These are phyloP conservation scores for Chaetomiaceae sp. DNA, from an alignment of 2,329 filamentous ascomycete species.

Conservation along the genomic window DNA sequence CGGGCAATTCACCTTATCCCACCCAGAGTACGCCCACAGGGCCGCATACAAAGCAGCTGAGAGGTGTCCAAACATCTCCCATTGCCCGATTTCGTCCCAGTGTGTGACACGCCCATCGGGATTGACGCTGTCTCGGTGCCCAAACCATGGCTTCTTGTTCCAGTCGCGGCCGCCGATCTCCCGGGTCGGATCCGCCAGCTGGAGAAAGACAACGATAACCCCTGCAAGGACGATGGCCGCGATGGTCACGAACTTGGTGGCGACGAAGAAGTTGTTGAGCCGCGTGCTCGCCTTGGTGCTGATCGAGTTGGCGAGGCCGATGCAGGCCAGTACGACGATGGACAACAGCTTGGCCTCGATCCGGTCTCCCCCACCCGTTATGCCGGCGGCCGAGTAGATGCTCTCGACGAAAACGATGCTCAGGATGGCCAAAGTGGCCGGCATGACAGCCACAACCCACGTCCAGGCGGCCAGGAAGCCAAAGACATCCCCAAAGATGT, in stretches of 20 bases:
- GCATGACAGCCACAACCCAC: conserved; percentile 61
- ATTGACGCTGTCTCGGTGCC: conserved; percentile 42
- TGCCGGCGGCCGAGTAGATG: conserved; percentile 48
- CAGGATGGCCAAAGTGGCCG: conserved; percentile 58
- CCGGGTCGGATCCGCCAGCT: conserved; percentile 33
- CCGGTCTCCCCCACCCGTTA: conserved; percentile 40
- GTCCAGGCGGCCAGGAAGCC: conserved; percentile 63
- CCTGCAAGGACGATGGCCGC: conserved; percentile 45
- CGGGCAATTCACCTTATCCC: conserved; percentile 53
- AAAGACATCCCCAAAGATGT: conserved; percentile 56
- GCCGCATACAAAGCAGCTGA: conserved; percentile 58
- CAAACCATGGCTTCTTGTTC: conserved; percentile 52
- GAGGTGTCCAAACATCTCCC: conserved; percentile 57
- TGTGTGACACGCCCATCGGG: conserved; percentile 46
- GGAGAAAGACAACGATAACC: conserved; percentile 41
- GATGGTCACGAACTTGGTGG: conserved; percentile 49
- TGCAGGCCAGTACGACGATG: conserved; percentile 41
- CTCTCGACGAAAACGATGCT: conserved; percentile 60
- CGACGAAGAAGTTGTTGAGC: conserved; percentile 52
- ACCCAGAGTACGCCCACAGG: conserved; percentile 61
- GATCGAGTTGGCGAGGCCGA: conserved; percentile 50
- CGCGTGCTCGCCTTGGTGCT: conserved; percentile 52
- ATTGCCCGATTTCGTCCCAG: conserved; percentile 45
- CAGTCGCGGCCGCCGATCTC: conserved; percentile 47
- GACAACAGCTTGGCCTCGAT: conserved; percentile 49